Conservation (phyloP, 148 eudicot species). For the Cornus kousa region DNA sequence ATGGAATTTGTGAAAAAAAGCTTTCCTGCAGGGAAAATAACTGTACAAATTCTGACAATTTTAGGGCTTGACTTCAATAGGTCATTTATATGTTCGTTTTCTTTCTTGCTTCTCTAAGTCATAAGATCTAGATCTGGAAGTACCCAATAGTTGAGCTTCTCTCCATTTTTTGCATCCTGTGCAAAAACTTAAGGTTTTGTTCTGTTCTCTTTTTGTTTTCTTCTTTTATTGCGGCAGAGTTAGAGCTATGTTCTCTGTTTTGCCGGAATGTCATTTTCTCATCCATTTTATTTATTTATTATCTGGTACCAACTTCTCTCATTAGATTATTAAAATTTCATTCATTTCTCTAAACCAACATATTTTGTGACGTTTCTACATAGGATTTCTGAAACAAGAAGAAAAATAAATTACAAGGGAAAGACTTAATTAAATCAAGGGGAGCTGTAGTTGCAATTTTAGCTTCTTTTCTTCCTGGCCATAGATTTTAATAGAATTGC, state of each 20-base stretch:
- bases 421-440: not conserved
- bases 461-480: not conserved
- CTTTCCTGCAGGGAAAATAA: too few species aligned
- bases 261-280: not conserved
- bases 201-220: not conserved
- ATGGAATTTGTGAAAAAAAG: too few species aligned
- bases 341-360: too few species aligned
- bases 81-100: not conserved
- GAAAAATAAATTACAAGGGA: not conserved
- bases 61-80: not conserved
- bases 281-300: too few species aligned
- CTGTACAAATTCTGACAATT: not conserved
- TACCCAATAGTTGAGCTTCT: not conserved
- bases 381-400: too few species aligned
- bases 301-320: too few species aligned
- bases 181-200: not conserved
- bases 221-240: too few species aligned
- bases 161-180: not conserved
- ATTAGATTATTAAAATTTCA: too few species aligned
- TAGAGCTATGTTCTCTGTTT: not conserved
- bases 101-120: not conserved
- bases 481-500: too few species aligned
- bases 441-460: not conserved
- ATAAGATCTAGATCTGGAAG: too few species aligned
- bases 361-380: too few species aligned